Evolutionary conservation across 2,329 filamentous ascomycete genomes (phyloP), one percentile per base, ranked within the genome.

Genomic region (Chrysoporthe cubensis): DNA sequence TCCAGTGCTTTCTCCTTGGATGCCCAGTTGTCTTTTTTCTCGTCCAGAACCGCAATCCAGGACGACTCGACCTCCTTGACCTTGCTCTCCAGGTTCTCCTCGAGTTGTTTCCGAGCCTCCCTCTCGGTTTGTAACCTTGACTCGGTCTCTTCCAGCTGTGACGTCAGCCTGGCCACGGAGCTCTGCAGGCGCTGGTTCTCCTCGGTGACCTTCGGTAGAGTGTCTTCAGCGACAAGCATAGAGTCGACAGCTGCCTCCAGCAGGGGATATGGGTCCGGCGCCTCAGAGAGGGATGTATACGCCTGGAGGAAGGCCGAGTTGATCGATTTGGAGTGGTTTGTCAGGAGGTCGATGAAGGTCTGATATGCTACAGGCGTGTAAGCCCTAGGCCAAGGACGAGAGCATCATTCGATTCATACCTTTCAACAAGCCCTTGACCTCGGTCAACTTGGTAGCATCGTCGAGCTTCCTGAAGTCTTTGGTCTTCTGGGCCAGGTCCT

Each of bases 401-500:
- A 65, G 50, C 40, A 18, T 68, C 16, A 6, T 9, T 44, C 34
- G 14, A 21, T 34, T 70, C 75, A 59, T 77, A 94, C 93, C 90
- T 84, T 97, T 97, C 68, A 99, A 81, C 62, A 99, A 81, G 50
- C 88, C 88, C 80, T 98, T 99, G 82, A 97, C 89, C 78, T 99
- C 96, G 5, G 85, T 84, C 65, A 99, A 81, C 79, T 98, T 99
- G 66, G 87, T 88, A 13, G 91, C 83, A 83, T 99, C 94, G 74
- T 98, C 95, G 13, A 97, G 86, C 78, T 97, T 98, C 70, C 94
- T 87, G 74, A 98, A 99, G 75, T 98, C 95, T 76, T 99, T 99
- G 0, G 96, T 99, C 84, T 97, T 98, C 77, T 97, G 94, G n/a
- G 96, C 96, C 26, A 99, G 84, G 70, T 99, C 96, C 77, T 99